These are phyloP conservation scores for Sclerotinia glacialis DNA, from an alignment of 2,329 filamentous ascomycete species.

Conservation along the genomic window DNA sequence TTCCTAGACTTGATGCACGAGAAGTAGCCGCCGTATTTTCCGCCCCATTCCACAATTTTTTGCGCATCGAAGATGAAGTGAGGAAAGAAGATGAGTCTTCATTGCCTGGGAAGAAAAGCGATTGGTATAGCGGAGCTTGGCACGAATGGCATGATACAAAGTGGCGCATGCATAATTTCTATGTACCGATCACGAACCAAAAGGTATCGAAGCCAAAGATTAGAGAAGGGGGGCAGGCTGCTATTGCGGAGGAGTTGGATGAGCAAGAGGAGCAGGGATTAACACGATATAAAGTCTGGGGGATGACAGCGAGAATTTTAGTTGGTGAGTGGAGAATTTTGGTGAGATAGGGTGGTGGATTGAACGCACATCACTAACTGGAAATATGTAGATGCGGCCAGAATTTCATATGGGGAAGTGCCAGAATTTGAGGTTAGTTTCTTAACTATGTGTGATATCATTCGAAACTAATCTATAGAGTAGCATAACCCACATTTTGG, in stretches of 20 bases:
- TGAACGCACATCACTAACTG: neutral
- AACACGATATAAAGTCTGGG: constrained; percentile 79
- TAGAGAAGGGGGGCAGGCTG: constrained; percentile 44
- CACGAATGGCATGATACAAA: constrained; percentile 69
- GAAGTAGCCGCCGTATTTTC: constrained; percentile 95
- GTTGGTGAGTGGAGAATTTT: constrained; percentile 45
- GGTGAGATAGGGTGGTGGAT: neutral
- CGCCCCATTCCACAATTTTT: constrained; percentile 81
- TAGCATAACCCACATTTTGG: constrained; percentile 38
- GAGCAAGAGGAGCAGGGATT: constrained; percentile 47
- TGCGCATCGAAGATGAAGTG: constrained; percentile 59
- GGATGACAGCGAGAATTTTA: constrained; percentile 88
- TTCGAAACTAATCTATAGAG: constrained; percentile 19
- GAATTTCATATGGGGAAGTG: constrained; percentile 76
- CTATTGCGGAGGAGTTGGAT: constrained; percentile 46
- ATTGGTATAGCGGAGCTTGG: constrained; percentile 86
- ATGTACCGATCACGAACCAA: constrained; percentile 74
- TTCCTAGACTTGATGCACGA: constrained; percentile 78
- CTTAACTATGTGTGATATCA: constrained; percentile 43
- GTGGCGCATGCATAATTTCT: constrained; percentile 92
- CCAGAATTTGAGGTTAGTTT: constrained; percentile 70
- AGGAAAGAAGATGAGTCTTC: constrained; percentile 35
- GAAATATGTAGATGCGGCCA: constrained; percentile 64
- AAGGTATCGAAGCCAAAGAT: constrained; percentile 59
- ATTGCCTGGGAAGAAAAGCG: constrained; percentile 38